Conservation (phyloP, 139 green algal genomes). For the Closterium sp. region DNA sequence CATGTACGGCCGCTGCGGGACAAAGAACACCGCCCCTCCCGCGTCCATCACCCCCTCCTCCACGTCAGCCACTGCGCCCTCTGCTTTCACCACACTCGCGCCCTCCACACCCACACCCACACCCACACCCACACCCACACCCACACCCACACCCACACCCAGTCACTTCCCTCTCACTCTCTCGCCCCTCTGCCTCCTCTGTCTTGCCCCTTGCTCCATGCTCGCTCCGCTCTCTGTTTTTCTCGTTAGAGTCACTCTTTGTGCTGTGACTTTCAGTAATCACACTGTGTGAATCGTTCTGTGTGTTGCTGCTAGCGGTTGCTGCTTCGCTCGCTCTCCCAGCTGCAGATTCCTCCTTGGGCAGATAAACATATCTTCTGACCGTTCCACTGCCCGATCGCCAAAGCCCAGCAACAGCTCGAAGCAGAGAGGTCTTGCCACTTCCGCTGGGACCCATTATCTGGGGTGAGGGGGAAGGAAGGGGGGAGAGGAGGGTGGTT, state of each 20-base stretch:
- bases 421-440: slow-evolving; percentile 89
- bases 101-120: background rate
- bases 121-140: no score
- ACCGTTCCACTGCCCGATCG: slow-evolving; percentile 34
- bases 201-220: slow-evolving; percentile 11
- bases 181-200: no score
- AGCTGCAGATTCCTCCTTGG: slow-evolving; percentile 41
- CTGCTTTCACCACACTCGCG: background rate
- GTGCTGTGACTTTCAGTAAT: background rate
- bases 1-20: slow-evolving; percentile 96
- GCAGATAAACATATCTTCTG: slow-evolving; percentile 10
- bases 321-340: background rate
- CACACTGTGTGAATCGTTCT: background rate
- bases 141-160: no score
- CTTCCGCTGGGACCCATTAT: slow-evolving; percentile 86
- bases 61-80: background rate
- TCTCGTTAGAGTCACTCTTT: background rate
- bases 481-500: no score
- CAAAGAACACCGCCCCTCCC: slow-evolving; percentile 67
- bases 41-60: background rate
- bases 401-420: slow-evolving; percentile 92
- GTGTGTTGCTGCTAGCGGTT: background rate
- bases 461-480: background rate
- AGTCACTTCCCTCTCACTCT: background rate
- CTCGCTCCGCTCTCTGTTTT: background rate